These are phyloP conservation scores for Planoprotostelium fungivorum DNA, from an alignment of 78 protist genomes.

Conservation along the genomic window DNA sequence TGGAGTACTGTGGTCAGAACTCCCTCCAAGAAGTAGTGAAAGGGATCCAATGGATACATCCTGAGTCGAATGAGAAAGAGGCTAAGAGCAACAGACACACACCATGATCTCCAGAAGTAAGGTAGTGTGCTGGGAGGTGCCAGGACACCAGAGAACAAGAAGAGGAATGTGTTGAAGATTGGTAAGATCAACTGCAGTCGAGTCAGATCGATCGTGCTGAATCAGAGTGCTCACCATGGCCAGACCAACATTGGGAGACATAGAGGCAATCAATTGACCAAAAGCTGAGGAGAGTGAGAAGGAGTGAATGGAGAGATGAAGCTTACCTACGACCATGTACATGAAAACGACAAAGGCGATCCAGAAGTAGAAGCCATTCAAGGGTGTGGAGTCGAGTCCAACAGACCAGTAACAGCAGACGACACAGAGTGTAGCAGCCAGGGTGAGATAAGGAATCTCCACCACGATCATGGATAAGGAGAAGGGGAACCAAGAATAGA, in stretches of 20 bases:
- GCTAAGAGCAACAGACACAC: neutral
- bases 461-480: slow-evolving; percentile 13
- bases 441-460: slow-evolving; percentile 16
- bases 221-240: no score
- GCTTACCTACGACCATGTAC: neutral
- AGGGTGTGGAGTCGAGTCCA: neutral
- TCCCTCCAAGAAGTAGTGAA: slow-evolving; percentile 43
- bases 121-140: slow-evolving; percentile 1
- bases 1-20: slow-evolving; percentile 26
- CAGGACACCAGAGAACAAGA: neutral
- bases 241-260: neutral
- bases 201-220: no score
- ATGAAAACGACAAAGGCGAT: neutral
- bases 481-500: slow-evolving; percentile 12
- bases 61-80: neutral
- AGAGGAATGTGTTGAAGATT: slow-evolving; percentile 1
- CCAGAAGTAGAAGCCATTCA: slow-evolving; percentile 19
- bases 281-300: no score
- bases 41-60: slow-evolving; percentile 13
- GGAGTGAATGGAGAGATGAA: no score
- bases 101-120: slow-evolving; percentile 8
- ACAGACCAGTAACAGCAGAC: slow-evolving; percentile 13
- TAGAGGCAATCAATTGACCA: slow-evolving; percentile 4
- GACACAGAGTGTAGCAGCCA: slow-evolving; percentile 8
- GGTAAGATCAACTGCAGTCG: neutral